A percentile compares a stretch with the other conserved stretches of the same genome.
These are phyloP conservation scores for Alternaria sp. DNA, from an alignment of 2,329 filamentous ascomycete species.

Conservation along the genomic window DNA sequence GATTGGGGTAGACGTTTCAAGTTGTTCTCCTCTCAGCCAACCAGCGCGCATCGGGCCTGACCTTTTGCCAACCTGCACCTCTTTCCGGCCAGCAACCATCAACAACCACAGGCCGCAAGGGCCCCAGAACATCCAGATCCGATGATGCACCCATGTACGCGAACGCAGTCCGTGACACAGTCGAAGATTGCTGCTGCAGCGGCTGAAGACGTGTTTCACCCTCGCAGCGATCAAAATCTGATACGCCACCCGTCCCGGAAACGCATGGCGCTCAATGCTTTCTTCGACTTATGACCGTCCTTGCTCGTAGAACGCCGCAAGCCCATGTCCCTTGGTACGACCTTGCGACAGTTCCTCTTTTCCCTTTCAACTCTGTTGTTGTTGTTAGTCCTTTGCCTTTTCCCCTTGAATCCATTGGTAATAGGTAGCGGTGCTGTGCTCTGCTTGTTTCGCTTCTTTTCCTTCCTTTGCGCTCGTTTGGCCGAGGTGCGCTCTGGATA, in stretches of 20 bases:
- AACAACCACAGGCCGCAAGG: conserved; percentile 17
- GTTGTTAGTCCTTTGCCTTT: conserved; percentile 31
- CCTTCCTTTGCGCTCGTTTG: conserved; percentile 45
- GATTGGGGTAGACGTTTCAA: conserved; percentile 38
- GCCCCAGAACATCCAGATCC: conserved; percentile 15
- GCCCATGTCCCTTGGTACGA: conserved; percentile 44
- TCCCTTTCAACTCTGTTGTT: conserved; percentile 33
- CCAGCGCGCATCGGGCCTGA: conserved; percentile 18
- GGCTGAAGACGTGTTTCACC: conserved; percentile 36
- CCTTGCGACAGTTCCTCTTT: conserved; percentile 28
- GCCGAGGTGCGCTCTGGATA: conserved; percentile 35
- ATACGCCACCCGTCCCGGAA: conserved; percentile 45
- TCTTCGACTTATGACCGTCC: conserved; percentile 37
- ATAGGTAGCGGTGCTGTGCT: conserved; percentile 51
- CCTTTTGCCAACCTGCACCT: conserved; percentile 13
- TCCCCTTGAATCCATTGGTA: conserved; percentile 38
- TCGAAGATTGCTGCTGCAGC: conserved; percentile 25
- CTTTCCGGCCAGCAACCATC: conserved; percentile 20
- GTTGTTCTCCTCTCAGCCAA: conserved; percentile 29
- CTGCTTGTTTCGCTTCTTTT: conserved; percentile 49
- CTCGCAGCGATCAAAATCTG: conserved; percentile 31
- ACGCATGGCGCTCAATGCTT: conserved; percentile 48
- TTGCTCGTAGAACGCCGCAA: conserved; percentile 25
- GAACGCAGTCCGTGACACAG: conserved; percentile 28
- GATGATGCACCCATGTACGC: conserved; percentile 29